Evolutionary conservation across 2,329 filamentous ascomycete species (phyloP).

Genomic region (Bimuria novae-zelandiae): DNA sequence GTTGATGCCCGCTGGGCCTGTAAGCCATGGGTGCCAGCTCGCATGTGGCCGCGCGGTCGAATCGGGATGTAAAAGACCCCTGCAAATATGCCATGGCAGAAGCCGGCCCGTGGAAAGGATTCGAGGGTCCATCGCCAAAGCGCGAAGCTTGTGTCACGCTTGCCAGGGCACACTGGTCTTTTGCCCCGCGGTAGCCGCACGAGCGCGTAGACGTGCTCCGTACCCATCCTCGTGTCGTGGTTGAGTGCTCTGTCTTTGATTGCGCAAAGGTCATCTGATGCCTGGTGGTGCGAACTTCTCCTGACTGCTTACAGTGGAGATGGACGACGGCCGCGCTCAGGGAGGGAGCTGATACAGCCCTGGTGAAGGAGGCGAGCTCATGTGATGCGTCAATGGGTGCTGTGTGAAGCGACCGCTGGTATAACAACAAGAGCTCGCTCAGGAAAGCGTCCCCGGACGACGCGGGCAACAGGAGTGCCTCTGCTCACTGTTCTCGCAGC

Average conservation of each 20-base stretch:
- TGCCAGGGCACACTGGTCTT: not conserved
- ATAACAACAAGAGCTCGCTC: slow-evolving; percentile 6
- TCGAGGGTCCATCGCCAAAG: slow-evolving; percentile 4
- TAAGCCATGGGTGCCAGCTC: not conserved
- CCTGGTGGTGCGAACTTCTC: not conserved
- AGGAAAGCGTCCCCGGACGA: not conserved
- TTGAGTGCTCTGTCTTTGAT: slow-evolving; percentile 3
- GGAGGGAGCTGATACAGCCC: too few species aligned
- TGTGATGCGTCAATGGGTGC: slow-evolving; percentile 20
- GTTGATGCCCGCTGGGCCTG: slow-evolving; percentile 2
- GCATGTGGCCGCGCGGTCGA: slow-evolving; percentile 1
- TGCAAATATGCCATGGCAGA: slow-evolving; percentile 20
- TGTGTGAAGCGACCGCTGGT: slow-evolving; percentile 10
- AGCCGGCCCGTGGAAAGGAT: slow-evolving; percentile 2
- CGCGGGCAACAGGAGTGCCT: not conserved
- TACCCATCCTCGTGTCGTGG: slow-evolving; percentile 4
- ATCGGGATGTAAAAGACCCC: slow-evolving; percentile 1
- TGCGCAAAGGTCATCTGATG: slow-evolving; percentile 7
- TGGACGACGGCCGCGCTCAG: too few species aligned
- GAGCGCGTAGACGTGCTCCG: slow-evolving; percentile 7
- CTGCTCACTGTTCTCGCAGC: slow-evolving; percentile 5
- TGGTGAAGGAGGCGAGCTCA: slow-evolving; percentile 10
- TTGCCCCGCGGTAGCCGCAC: slow-evolving; percentile 30
- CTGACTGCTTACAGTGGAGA: not conserved
- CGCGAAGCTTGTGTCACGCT: slow-evolving; percentile 20